Conservation (phyloP, 1,284 basidiomycete species). For the Sanguinoderma infundibulare region DNA sequence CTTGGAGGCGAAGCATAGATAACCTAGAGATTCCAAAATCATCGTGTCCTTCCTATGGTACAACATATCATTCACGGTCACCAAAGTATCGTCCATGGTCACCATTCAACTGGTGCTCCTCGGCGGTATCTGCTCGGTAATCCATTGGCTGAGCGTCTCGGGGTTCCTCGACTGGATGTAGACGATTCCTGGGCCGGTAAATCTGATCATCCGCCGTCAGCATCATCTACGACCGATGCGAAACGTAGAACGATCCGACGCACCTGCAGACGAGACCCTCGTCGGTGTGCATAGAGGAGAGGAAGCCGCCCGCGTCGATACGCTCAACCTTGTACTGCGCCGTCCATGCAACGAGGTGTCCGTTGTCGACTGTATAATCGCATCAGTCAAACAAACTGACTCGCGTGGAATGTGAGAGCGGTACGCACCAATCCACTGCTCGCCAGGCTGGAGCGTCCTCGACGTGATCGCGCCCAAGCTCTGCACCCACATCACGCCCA, state of each 20-base stretch:
- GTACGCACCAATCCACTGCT: conserved; percentile 39
- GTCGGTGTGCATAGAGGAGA: conserved; percentile 35
- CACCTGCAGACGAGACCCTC: conserved; percentile 40
- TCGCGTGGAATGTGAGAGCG: not conserved
- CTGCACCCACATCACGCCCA: conserved; percentile 37
- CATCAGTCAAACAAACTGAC: not conserved
- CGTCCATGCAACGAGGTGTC: conserved; percentile 40
- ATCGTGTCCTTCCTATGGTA: no score
- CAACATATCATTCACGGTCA: no score
- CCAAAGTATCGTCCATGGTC: no score
- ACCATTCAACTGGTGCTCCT: no score
- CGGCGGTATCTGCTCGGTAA: conserved; percentile 32
- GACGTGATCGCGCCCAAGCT: conserved; percentile 38
- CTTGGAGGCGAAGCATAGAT: no score
- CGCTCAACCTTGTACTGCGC: conserved; percentile 39
- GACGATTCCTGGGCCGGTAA: conserved; percentile 38
- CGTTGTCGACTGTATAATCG: conserved; percentile 33
- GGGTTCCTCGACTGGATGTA: conserved; percentile 40
- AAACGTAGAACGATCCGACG: conserved; percentile 2
- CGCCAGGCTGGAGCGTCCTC: conserved; percentile 33
- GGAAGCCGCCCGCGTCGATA: conserved; percentile 35
- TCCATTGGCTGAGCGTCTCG: conserved; percentile 35
- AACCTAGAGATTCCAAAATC: no score
- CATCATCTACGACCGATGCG: not conserved
- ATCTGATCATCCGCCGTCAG: conserved; percentile 21